phyloP scores from a whole-genome alignment of 352 stramenopile species.

The Peronospora farinosa region DNA sequence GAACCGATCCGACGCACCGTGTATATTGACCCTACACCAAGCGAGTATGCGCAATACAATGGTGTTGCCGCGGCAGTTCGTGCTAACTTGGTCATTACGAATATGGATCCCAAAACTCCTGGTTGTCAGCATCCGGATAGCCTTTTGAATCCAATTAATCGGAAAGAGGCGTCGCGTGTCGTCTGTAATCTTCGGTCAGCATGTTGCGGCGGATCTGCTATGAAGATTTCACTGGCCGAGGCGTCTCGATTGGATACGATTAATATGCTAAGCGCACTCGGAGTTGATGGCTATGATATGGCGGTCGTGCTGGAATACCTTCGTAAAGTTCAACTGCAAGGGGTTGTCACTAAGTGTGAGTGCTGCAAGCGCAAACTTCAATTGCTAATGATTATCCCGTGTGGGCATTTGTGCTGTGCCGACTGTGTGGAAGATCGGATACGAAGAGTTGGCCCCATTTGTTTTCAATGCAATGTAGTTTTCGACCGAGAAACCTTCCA shows the following conservation, averaged over 20 bases:
- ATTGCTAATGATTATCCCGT: slow-evolving; percentile 89
- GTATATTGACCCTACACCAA: slow-evolving; percentile 58
- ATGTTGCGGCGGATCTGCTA: slow-evolving; percentile 44
- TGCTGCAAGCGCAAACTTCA: slow-evolving; percentile 81
- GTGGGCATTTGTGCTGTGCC: slow-evolving; percentile 87
- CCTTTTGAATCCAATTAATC: slow-evolving; percentile 68
- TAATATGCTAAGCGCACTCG: slow-evolving; percentile 37
- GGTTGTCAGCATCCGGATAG: slow-evolving; percentile 60
- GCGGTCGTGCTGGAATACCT: slow-evolving; percentile 45
- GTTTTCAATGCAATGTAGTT: slow-evolving; percentile 40
- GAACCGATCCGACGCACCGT: slow-evolving; percentile 43
- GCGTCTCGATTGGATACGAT: slow-evolving; percentile 53
- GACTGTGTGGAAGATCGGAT: slow-evolving; percentile 87
- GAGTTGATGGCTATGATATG: slow-evolving; percentile 43
- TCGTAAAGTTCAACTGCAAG: slow-evolving; percentile 37
- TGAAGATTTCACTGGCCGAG: slow-evolving; percentile 39
- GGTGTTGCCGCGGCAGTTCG: slow-evolving; percentile 52
- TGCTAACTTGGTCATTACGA: slow-evolving; percentile 68
- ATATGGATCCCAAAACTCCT: slow-evolving; percentile 60
- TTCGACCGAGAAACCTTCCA: slow-evolving; percentile 89
- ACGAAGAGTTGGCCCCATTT: slow-evolving; percentile 40
- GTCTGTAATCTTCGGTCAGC: slow-evolving; percentile 55
- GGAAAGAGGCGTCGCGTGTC: slow-evolving; percentile 49
- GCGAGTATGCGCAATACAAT: slow-evolving; percentile 71
- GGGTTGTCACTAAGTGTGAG: slow-evolving; percentile 58